Evolutionary conservation across 108 stramenopile species (phyloP).

Genomic region (Pseudonitzschia delicatissima): DNA sequence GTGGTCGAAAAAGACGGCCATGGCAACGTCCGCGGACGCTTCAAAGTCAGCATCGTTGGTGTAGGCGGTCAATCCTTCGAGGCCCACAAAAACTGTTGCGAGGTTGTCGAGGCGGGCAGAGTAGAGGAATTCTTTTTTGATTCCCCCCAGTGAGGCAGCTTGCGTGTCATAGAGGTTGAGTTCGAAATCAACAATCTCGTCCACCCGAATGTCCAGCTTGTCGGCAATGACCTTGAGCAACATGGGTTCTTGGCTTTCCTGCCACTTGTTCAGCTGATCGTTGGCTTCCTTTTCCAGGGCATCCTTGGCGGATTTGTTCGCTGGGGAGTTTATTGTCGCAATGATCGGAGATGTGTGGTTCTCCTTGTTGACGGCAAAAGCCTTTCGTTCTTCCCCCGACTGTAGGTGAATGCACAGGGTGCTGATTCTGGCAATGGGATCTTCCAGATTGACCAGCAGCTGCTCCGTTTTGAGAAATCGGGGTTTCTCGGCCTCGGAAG

Average conservation of each 20-base stretch:
- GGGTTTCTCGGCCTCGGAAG: constrained; percentile 19
- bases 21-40: constrained; percentile 51
- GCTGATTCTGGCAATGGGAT: constrained; percentile 86
- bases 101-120: constrained; percentile 93
- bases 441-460: constrained; percentile 57
- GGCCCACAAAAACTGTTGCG: constrained; percentile 80
- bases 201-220: constrained; percentile 57
- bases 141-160: constrained; percentile 87
- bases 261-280: constrained; percentile 54
- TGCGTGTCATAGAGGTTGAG: constrained; percentile 92
- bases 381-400: constrained; percentile 74
- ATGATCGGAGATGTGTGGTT: constrained; percentile 85
- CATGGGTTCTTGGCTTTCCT: constrained; percentile 75
- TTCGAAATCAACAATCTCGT: constrained; percentile 92
- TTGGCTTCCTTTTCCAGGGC: constrained; percentile 44
- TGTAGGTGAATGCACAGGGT: constrained; percentile 92
- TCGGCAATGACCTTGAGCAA: constrained; percentile 79
- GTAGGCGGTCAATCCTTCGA: constrained; percentile 57
- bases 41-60: constrained; percentile 13
- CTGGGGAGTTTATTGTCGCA: constrained; percentile 46
- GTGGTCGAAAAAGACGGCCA: constrained; percentile 91
- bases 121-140: constrained; percentile 87
- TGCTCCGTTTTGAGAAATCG: constrained; percentile 39
- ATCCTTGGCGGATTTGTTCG: constrained; percentile 20
- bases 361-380: constrained; percentile 87